Evolutionary conservation across 2,329 filamentous ascomycete species (phyloP).

Genomic region (Pseudodiploospora longispora): DNA sequence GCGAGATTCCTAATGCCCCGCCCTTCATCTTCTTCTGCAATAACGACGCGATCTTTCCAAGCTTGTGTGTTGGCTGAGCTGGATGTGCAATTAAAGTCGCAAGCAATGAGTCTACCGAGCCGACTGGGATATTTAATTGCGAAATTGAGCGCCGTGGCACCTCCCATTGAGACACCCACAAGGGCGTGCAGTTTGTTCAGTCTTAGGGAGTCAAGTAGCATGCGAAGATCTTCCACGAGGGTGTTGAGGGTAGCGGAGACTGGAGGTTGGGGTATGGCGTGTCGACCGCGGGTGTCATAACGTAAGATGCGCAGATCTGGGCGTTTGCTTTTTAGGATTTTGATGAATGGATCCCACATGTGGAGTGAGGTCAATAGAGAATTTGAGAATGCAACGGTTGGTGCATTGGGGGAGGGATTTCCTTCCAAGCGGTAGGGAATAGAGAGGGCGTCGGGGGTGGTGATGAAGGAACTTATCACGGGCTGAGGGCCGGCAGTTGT

Average conservation of each 20-base stretch:
- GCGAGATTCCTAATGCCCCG: slow-evolving; percentile 60
- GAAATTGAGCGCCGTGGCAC: slow-evolving; percentile 67
- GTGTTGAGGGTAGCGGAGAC: slow-evolving; percentile 52
- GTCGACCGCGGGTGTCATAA: slow-evolving; percentile 68
- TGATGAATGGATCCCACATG: slow-evolving; percentile 75
- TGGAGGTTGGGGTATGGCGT: slow-evolving; percentile 37
- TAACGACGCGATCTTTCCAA: slow-evolving; percentile 67
- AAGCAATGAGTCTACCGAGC: slow-evolving; percentile 57
- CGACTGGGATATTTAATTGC: slow-evolving; percentile 57
- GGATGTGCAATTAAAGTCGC: slow-evolving; percentile 69
- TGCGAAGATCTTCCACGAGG: slow-evolving; percentile 58
- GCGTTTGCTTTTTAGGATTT: slow-evolving; percentile 49
- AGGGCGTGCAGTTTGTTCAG: slow-evolving; percentile 58
- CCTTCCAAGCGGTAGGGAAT: slow-evolving; percentile 73
- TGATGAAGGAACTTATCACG: slow-evolving; percentile 59
- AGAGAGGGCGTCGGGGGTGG: slow-evolving; percentile 57
- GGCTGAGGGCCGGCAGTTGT: slow-evolving; percentile 45
- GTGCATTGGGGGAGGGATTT: slow-evolving; percentile 55
- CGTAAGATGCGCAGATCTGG: slow-evolving; percentile 65
- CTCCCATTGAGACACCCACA: slow-evolving; percentile 74
- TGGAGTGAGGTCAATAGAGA: slow-evolving; percentile 68
- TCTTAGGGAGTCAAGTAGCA: slow-evolving; percentile 60
- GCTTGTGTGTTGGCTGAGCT: slow-evolving; percentile 68
- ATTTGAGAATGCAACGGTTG: slow-evolving; percentile 69
- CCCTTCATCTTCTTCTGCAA: slow-evolving; percentile 52